A percentile compares a stretch with the other conserved stretches of the same genome.
These are phyloP conservation scores for Saccharomycopsis babjevae DNA, from an alignment of 805 yeast species.

Conservation along the genomic window DNA sequence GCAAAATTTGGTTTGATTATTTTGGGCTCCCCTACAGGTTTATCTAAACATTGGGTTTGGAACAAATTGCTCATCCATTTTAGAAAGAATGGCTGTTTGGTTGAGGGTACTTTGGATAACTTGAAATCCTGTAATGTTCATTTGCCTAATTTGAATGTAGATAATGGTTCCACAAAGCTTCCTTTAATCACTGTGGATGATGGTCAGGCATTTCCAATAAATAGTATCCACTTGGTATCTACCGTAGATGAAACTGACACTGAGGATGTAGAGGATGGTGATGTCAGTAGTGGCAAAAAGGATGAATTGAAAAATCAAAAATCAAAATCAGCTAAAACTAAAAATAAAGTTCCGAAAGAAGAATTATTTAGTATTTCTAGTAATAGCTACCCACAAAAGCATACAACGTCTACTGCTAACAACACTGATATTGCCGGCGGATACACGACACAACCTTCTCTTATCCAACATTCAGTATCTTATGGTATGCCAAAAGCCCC, in stretches of 20 bases:
- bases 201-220: background rate
- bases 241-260: background rate
- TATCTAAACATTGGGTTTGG: conserved; percentile 69
- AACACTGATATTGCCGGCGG: background rate
- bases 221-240: background rate
- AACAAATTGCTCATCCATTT: conserved; percentile 64
- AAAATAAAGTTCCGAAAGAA: background rate
- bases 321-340: background rate
- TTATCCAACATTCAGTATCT: background rate
- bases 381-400: background rate
- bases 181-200: background rate
- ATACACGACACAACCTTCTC: background rate
- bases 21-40: conserved; percentile 74
- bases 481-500: background rate
- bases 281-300: background rate
- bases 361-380: background rate
- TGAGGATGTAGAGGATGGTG: background rate
- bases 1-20: conserved; percentile 75
- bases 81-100: conserved; percentile 77
- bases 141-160: background rate
- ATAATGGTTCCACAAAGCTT: background rate
- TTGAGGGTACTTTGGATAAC: conserved; percentile 79
- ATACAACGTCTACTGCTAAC: background rate
- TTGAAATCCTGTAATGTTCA: conserved; percentile 38
- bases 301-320: background rate